Evolutionary conservation across 2,329 filamentous ascomycete genomes (phyloP).

Genomic region (Metarhizium anisopliae): DNA sequence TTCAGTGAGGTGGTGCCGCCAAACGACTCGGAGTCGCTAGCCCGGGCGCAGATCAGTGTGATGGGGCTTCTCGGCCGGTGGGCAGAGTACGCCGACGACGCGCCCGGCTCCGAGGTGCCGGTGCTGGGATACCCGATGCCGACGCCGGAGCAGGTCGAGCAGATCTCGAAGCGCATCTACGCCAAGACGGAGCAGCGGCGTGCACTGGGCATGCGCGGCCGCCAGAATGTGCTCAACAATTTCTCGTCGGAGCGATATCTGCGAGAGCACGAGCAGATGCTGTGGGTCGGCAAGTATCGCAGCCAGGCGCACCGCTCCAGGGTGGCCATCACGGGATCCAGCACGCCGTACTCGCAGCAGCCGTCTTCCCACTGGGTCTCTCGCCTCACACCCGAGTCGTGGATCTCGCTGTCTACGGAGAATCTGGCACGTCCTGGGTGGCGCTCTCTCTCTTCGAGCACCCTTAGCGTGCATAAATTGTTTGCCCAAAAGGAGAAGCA

Average conservation of each 20-base stretch:
- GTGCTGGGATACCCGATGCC: neutral
- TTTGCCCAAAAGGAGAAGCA: neutral
- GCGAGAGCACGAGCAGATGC: neutral
- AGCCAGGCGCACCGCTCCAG: neutral
- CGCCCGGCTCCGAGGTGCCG: neutral
- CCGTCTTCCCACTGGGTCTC: neutral
- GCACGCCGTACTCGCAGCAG: neutral
- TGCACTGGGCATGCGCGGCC: neutral
- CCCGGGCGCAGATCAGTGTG: neutral
- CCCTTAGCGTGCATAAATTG: neutral
- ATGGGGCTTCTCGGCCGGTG: neutral
- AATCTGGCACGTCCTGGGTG: neutral
- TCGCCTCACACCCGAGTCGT: neutral
- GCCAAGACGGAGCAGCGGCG: neutral
- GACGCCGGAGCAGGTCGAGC: neutral
- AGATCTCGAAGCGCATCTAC: neutral
- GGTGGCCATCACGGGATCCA: neutral
- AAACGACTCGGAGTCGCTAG: neutral
- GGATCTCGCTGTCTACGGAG: neutral
- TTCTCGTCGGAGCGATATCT: neutral
- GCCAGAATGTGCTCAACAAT: neutral
- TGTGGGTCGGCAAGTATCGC: neutral
- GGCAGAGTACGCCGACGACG: neutral
- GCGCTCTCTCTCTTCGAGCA: neutral
- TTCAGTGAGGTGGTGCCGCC: neutral